Evolutionary conservation across 306 rosid genomes (phyloP).

Genomic region (Vachellia collinsii): DNA sequence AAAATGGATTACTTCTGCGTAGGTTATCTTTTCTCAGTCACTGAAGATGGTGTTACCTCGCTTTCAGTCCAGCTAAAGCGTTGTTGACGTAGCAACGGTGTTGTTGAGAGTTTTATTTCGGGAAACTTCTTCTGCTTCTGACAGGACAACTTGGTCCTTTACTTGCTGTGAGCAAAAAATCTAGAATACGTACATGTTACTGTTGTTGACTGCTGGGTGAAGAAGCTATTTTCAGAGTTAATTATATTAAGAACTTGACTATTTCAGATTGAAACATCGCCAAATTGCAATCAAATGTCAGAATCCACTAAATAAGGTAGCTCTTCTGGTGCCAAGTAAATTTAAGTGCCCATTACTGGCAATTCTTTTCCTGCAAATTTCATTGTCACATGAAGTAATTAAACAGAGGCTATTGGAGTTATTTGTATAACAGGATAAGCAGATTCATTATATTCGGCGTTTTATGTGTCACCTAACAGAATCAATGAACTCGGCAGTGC

Average conservation of each 20-base stretch:
- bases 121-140: constrained; percentile 29
- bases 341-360: constrained; percentile 32
- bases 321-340: constrained; percentile 33
- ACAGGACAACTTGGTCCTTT: constrained; percentile 43
- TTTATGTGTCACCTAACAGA: not conserved
- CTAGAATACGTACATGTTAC: constrained; percentile 11
- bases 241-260: constrained; percentile 6
- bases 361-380: constrained; percentile 30
- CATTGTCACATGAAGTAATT: constrained; percentile 25
- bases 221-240: constrained; percentile 17
- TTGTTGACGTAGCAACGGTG: constrained; percentile 48
- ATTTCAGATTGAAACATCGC: not conserved
- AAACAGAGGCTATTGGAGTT: not conserved
- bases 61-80: constrained; percentile 41
- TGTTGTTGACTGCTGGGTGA: constrained; percentile 9
- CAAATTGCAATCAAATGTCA: constrained; percentile 3
- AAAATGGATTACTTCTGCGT: constrained; percentile 16
- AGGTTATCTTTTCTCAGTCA: constrained; percentile 34
- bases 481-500: not conserved
- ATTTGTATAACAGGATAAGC: not conserved
- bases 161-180: constrained; percentile 19
- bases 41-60: constrained; percentile 39
- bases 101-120: not conserved
- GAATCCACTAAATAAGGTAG: not conserved
- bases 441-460: not conserved